Evolutionary conservation across 116 monocot species (phyloP).

Genomic region (Papilionanthe hybrid): DNA sequence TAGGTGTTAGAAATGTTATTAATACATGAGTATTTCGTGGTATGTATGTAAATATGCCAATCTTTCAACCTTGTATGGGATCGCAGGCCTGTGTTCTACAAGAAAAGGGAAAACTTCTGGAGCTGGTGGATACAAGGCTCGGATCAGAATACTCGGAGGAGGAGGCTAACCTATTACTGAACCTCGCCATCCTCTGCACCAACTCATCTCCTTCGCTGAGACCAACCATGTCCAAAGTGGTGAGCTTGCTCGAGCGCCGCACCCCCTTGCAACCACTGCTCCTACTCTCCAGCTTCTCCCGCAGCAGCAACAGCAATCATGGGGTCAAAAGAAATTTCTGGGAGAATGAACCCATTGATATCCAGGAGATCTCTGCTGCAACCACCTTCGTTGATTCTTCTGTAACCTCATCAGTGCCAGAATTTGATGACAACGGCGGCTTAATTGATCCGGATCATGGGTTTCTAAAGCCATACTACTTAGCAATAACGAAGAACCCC

Average conservation of each 20-base stretch:
- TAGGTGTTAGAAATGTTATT: too few species aligned
- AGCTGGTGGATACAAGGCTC: slow-evolving; percentile 61
- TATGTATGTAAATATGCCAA: too few species aligned
- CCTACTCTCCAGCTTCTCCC: slow-evolving; percentile 17
- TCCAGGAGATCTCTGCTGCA: slow-evolving; percentile 15
- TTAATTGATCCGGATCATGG: neutral
- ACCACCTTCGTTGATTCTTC: neutral
- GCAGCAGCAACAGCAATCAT: neutral
- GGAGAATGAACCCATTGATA: slow-evolving; percentile 2
- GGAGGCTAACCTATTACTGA: slow-evolving; percentile 59
- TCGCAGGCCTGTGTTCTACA: slow-evolving; percentile 61
- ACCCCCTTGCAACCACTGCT: slow-evolving; percentile 48
- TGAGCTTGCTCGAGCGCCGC: slow-evolving; percentile 65
- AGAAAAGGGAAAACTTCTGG: slow-evolving; percentile 59
- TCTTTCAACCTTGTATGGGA: neutral
- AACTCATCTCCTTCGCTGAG: slow-evolving; percentile 62
- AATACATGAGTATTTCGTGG: too few species aligned
- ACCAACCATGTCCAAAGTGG: slow-evolving; percentile 68
- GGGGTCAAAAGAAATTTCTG: slow-evolving; percentile 46
- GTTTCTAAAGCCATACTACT: neutral
- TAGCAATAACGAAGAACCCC: too few species aligned
- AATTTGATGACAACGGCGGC: neutral
- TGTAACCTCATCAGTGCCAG: neutral
- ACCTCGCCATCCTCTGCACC: slow-evolving; percentile 67
- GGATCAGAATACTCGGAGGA: slow-evolving; percentile 53